Conservation (phyloP, 2,329 filamentous ascomycete species). For the Capronia americana region DNA sequence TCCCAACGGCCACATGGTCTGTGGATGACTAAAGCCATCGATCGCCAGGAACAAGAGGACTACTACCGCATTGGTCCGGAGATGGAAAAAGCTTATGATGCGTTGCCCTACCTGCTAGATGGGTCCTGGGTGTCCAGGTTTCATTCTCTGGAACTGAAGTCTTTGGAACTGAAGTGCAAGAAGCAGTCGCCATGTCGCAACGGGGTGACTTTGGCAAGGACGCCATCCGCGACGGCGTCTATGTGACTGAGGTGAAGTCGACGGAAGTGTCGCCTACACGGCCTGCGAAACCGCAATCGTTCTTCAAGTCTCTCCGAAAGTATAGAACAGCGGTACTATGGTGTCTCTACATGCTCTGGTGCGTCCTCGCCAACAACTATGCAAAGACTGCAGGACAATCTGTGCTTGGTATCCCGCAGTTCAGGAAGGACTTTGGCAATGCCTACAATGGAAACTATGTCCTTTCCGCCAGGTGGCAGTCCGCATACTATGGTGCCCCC, state of each 20-base stretch:
- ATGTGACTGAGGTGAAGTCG: neutral
- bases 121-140: neutral
- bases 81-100: neutral
- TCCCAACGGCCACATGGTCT: neutral
- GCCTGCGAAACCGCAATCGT: neutral
- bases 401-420: slow-evolving; percentile 64
- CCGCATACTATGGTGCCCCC: slow-evolving; percentile 51
- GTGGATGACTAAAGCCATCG: slow-evolving; percentile 1
- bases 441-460: slow-evolving; percentile 51
- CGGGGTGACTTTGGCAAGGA: neutral
- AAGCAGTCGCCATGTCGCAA: slow-evolving; percentile 4
- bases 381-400: slow-evolving; percentile 48
- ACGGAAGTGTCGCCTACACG: neutral
- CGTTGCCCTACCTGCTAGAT: neutral
- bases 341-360: slow-evolving; percentile 29
- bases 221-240: neutral
- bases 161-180: too few relatives aligned
- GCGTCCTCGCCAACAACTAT: slow-evolving; percentile 26
- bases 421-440: slow-evolving; percentile 62
- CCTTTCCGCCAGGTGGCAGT: slow-evolving; percentile 59
- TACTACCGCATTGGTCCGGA: neutral
- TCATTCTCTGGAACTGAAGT: neutral
- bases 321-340: slow-evolving; percentile 20
- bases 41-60: neutral
- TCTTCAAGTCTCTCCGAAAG: slow-evolving; percentile 3